Conservation (phyloP, 495 filamentous ascomycete genomes). For the Trichoderma parareesei region DNA sequence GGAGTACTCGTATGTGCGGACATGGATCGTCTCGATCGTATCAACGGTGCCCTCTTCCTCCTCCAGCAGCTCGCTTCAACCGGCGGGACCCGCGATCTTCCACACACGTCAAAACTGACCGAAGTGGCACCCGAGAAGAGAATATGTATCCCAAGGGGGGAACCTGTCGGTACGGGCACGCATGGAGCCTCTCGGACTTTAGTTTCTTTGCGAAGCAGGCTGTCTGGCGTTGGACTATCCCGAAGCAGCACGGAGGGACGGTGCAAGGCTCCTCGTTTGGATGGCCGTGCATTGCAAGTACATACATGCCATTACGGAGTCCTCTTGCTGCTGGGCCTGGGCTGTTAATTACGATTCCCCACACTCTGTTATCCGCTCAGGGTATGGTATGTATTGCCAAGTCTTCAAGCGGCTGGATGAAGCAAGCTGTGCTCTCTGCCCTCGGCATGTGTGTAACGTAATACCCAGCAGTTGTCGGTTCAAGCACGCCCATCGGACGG, state of each 20-base stretch:
- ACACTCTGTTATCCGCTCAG: background rate
- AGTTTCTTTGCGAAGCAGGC: background rate
- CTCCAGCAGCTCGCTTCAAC: background rate
- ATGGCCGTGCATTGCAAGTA: slow-evolving; percentile 5
- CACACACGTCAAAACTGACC: slow-evolving; percentile 6
- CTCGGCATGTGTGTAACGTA: background rate
- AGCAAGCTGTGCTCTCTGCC: background rate
- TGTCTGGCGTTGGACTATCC: background rate
- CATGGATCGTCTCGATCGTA: background rate
- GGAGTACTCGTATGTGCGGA: background rate
- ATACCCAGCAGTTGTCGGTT: background rate
- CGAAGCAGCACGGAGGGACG: background rate
- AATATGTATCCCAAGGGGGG: background rate
- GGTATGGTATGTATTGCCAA: background rate
- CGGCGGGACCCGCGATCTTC: background rate
- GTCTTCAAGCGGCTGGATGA: background rate
- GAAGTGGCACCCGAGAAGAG: background rate
- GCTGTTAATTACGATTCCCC: background rate
- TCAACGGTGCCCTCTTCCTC: background rate
- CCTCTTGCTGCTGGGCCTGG: background rate
- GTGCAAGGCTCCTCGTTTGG: slow-evolving; percentile 2
- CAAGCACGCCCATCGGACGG: background rate
- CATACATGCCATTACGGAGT: background rate
- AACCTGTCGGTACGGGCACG: too few relatives aligned
- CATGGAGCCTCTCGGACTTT: background rate